These are phyloP conservation scores for Groenewaldozyma sp. DNA, from an alignment of 1,139 yeast species.

Conservation along the genomic window DNA sequence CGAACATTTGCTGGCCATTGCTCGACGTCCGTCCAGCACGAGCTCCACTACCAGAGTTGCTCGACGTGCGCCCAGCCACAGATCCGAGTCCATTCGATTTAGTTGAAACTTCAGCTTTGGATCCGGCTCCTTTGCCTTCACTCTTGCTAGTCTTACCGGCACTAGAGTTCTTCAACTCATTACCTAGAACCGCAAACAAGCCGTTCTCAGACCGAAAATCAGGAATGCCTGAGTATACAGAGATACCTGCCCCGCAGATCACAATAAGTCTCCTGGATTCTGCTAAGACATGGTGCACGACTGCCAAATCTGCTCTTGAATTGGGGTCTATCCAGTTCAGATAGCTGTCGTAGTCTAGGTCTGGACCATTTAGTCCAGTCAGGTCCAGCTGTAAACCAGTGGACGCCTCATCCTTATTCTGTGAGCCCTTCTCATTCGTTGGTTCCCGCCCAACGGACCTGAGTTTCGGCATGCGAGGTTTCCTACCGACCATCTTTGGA, in stretches of 20 bases:
- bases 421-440: too few relatives aligned
- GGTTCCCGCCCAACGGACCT: too few relatives aligned
- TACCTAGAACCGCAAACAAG: conserved; percentile 54
- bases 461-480: conserved; percentile 21
- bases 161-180: conserved; percentile 30
- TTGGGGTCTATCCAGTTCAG: conserved; percentile 11
- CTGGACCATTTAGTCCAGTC: conserved; percentile 2
- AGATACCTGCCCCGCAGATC: conserved; percentile 82
- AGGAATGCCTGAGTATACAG: conserved; percentile 86
- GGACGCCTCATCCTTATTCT: too few relatives aligned
- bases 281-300: conserved; percentile 23
- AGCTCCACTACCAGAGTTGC: background rate
- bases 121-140: too few relatives aligned
- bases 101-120: background rate
- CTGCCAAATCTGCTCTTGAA: conserved; percentile 19
- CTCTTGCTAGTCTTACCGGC: conserved; percentile 50
- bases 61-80: too few relatives aligned
- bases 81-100: background rate
- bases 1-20: conserved; percentile 40
- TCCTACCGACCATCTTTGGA: conserved; percentile 7
- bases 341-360: conserved; percentile 7
- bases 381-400: too few relatives aligned
- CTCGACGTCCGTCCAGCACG: too few relatives aligned
- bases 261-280: conserved; percentile 30
- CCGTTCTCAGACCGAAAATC: conserved; percentile 80